Evolutionary conservation across 2,329 filamentous ascomycete species (phyloP).

Genomic region (Cercospora sp.): DNA sequence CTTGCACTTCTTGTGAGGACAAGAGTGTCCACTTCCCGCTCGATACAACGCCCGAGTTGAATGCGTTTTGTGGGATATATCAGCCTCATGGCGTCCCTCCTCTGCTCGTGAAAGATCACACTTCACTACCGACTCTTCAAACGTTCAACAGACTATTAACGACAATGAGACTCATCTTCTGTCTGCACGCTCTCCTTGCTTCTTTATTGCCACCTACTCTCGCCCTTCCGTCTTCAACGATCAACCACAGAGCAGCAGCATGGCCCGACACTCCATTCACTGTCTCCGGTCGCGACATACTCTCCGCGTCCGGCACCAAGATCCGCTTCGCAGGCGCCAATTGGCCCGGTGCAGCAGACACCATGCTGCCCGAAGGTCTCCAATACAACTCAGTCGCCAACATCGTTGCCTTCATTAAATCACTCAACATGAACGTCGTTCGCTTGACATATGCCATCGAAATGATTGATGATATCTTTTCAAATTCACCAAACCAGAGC

Average conservation of each 20-base stretch:
- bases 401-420: slow-evolving; percentile 59
- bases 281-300: slow-evolving; percentile 31
- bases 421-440: slow-evolving; percentile 44
- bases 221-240: not conserved
- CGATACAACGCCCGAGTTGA: not conserved
- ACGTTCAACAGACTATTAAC: not conserved
- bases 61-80: not conserved
- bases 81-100: not conserved
- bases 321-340: slow-evolving; percentile 56
- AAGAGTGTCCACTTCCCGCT: not conserved
- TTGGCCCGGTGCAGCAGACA: slow-evolving; percentile 62
- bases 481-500: slow-evolving; percentile 21
- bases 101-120: not conserved
- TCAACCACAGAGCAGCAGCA: not conserved
- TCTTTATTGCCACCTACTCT: not conserved
- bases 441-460: slow-evolving; percentile 64
- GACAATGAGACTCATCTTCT: not conserved
- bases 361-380: slow-evolving; percentile 66
- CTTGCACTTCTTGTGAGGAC: not conserved
- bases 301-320: slow-evolving; percentile 39
- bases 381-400: slow-evolving; percentile 60
- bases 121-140: not conserved
- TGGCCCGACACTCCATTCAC: slow-evolving; percentile 30
- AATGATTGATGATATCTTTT: slow-evolving; percentile 55
- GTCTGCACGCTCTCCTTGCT: not conserved